Evolutionary conservation across 2,329 filamentous ascomycete genomes (phyloP), one percentile per base, ranked within the genome.

Genomic region (Monosporascus sp.): DNA sequence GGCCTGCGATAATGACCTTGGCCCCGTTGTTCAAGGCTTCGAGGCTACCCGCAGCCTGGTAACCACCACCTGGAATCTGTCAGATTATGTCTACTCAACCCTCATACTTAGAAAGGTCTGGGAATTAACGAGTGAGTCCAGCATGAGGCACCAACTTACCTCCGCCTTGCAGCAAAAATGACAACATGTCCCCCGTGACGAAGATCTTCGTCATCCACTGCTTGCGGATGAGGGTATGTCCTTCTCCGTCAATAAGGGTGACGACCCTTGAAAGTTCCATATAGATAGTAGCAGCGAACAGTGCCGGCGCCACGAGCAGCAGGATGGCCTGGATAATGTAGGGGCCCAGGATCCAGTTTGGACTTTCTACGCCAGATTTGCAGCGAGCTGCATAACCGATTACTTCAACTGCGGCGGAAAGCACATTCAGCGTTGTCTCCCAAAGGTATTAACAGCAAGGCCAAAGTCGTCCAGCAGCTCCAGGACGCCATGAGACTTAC

Each of bases 1-100:
- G 68, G 2, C 83, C 83, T 1, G 59, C 75, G 7, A 85, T 65
- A n/a, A 85, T 75, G 48, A 85, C 69, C 18, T 75, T 72, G 22
- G 22, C 22, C 22, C 22, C 22, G 22, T 57, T 80, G 63, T n/a
- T 76, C 79, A 14, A 67, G 22, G 22, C 65, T 25, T 72, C 63
- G 55, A 57, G 53, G 42, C 49, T 59, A 17, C 47, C 51, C 39
- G 54, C 56, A 77, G 58, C 1, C 72, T 72, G 15, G 67, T 72
- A 17, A 77, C 22, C 22, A 24, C 22, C 22, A 24, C 22, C 22
- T 24, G 22, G 22, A 24, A 24, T 24, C 22, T 3, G 22, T 24
- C 22, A 24, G 22, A 24, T 5, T 4, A 24, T 5, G 22, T 24
- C 22, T 24, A 24, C 22, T 3, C 22, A 24, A 5, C 22, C 3